Evolutionary conservation across 176 grass and related monocot species (phyloP).

Genomic region (Triticum turgidum): DNA sequence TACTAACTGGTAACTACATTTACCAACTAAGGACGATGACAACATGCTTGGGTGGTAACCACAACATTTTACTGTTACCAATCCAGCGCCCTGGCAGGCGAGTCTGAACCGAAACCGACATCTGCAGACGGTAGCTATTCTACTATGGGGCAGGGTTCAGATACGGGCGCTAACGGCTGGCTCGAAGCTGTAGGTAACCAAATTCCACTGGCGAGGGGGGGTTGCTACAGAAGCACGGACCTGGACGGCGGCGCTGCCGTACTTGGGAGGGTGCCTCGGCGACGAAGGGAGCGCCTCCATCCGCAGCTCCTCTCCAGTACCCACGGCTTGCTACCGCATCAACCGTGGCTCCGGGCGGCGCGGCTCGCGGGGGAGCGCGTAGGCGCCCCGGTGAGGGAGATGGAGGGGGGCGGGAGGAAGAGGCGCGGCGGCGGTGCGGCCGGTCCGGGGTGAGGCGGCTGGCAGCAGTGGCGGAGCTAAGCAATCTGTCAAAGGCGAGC

Average conservation of each 20-base stretch:
- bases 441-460: neutral
- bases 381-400: neutral
- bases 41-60: neutral
- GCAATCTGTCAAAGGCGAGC: neutral
- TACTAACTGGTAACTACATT: neutral
- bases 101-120: neutral
- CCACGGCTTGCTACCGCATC: neutral
- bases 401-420: neutral
- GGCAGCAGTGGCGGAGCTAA: neutral
- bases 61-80: neutral
- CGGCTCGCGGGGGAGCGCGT: neutral
- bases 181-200: neutral
- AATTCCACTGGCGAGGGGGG: neutral
- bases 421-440: conserved; percentile 7
- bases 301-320: neutral
- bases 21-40: neutral
- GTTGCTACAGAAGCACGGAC: neutral
- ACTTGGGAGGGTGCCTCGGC: conserved; percentile 42
- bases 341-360: neutral
- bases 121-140: neutral
- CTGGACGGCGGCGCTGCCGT: conserved; percentile 26
- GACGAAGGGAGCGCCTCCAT: conserved; percentile 39
- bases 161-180: neutral
- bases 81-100: neutral
- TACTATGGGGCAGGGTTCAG: neutral